Percentiles rank a stretch among this genome's conserved stretches.
phyloP scores from a whole-genome alignment of 352 stramenopile genomes.

The Globisporangium heterothallicum region DNA sequence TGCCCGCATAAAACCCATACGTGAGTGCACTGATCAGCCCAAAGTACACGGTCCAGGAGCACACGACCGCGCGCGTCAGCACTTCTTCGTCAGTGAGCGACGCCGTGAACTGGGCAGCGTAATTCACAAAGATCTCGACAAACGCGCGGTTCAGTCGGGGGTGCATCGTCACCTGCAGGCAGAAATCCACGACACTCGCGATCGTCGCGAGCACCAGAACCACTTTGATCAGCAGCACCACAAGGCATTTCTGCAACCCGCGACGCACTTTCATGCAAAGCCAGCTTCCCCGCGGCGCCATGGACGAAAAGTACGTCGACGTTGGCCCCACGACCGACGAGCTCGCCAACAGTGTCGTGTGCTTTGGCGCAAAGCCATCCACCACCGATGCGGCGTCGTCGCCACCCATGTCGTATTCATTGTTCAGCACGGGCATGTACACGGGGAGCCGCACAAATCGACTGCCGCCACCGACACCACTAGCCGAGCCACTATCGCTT shows the following conservation, averaged over 20 bases:
- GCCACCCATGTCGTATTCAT: conserved; percentile 36
- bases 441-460: conserved; percentile 34
- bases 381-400: conserved; percentile 4
- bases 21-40: conserved; percentile 39
- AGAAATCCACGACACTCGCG: conserved; percentile 66
- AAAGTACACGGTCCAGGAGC: conserved; percentile 46
- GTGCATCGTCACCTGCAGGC: conserved; percentile 64
- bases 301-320: conserved; percentile 24
- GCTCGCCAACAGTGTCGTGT: conserved; percentile 43
- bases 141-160: conserved; percentile 59
- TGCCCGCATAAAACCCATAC: conserved; percentile 47
- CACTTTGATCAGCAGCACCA: conserved; percentile 37
- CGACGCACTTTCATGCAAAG: conserved; percentile 10
- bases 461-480: neutral
- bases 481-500: neutral
- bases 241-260: conserved; percentile 10
- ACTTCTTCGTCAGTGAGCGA: conserved; percentile 58
- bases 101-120: conserved; percentile 54
- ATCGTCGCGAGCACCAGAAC: conserved; percentile 51
- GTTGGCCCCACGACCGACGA: conserved; percentile 9
- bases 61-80: conserved; percentile 44
- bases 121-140: conserved; percentile 63
- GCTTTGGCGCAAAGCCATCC: conserved; percentile 25
- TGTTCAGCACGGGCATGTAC: conserved; percentile 58
- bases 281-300: conserved; percentile 10